Conservation (phyloP, 2,329 filamentous ascomycete species). For the Aspergillus persii region DNA sequence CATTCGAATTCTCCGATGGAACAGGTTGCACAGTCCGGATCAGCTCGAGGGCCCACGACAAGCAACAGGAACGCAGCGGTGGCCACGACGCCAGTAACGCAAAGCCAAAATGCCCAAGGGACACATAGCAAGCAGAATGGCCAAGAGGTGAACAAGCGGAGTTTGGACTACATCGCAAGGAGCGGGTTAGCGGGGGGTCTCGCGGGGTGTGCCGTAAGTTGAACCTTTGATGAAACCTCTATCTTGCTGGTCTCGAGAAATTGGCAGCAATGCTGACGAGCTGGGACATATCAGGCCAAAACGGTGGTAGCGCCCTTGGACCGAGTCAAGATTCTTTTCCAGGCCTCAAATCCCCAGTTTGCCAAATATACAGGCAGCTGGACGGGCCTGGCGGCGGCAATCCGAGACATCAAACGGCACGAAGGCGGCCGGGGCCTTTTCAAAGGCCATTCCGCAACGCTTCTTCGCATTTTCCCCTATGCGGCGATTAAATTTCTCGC, state of each 20-base stretch:
- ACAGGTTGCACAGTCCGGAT: slow-evolving; percentile 25
- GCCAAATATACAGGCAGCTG: slow-evolving; percentile 89
- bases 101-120: slow-evolving; percentile 15
- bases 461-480: slow-evolving; percentile 94
- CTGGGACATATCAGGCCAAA: slow-evolving; percentile 65
- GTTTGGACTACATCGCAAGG: slow-evolving; percentile 77
- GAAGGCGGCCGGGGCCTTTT: slow-evolving; percentile 78
- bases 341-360: slow-evolving; percentile 90
- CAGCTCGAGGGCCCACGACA: slow-evolving; percentile 19
- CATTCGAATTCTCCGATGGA: slow-evolving; percentile 31
- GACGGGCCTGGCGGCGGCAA: slow-evolving; percentile 76
- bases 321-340: slow-evolving; percentile 97
- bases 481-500: slow-evolving; percentile 97
- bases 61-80: slow-evolving; percentile 15
- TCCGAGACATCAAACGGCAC: slow-evolving; percentile 74
- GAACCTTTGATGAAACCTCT: background rate
- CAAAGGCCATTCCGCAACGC: slow-evolving; percentile 89
- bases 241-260: background rate
- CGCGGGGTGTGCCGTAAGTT: slow-evolving; percentile 83
- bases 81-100: slow-evolving; percentile 15
- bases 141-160: slow-evolving; percentile 60
- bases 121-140: slow-evolving; percentile 12
- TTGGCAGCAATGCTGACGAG: background rate
- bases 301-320: slow-evolving; percentile 93
- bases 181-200: slow-evolving; percentile 84